A percentile compares a stretch with the other conserved stretches of the same genome.
These are phyloP conservation scores for Populus davidiana DNA, from an alignment of 345 rosid species.

Conservation along the genomic window DNA sequence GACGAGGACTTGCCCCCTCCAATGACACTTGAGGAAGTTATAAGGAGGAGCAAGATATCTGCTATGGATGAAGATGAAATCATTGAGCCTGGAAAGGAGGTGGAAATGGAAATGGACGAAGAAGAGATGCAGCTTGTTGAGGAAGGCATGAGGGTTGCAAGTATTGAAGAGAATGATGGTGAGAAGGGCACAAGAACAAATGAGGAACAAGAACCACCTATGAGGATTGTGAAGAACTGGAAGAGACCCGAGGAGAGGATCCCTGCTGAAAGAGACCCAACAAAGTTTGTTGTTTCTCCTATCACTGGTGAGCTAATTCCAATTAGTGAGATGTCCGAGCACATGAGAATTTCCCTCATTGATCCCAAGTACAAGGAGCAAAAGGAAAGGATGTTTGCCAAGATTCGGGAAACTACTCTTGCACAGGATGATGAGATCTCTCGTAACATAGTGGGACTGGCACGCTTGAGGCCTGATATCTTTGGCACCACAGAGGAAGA, in stretches of 20 bases:
- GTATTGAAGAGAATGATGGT: constrained; percentile 50
- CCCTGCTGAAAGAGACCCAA: constrained; percentile 74
- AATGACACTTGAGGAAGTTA: constrained; percentile 82
- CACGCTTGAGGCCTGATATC: constrained; percentile 85
- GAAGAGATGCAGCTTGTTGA: constrained; percentile 88
- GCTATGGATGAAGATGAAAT: constrained; percentile 61
- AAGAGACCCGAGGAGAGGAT: constrained; percentile 92
- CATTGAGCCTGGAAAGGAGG: constrained; percentile 79
- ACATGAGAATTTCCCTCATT: constrained; percentile 81
- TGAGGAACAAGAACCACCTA: constrained; percentile 72
- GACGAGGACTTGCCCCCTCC: constrained; percentile 81
- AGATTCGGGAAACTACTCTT: constrained; percentile 87
- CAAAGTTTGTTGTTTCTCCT: constrained; percentile 73
- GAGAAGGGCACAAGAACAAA: constrained; percentile 33
- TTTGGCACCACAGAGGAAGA: constrained; percentile 95
- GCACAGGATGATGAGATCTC: constrained; percentile 92
- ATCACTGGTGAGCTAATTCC: constrained; percentile 86
- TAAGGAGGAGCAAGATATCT: constrained; percentile 75
- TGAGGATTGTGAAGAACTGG: constrained; percentile 92
- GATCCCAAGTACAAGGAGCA: constrained; percentile 96
- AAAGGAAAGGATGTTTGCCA: constrained; percentile 91
- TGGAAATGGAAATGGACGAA: constrained; percentile 95
- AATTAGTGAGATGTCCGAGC: constrained; percentile 91
- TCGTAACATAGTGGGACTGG: constrained; percentile 80
- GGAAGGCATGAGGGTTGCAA: constrained; percentile 80